A percentile compares a stretch with the other conserved stretches of the same genome.
Evolutionary conservation across 2,329 filamentous ascomycete species (phyloP).

Genomic region (Fusarium newnesense): DNA sequence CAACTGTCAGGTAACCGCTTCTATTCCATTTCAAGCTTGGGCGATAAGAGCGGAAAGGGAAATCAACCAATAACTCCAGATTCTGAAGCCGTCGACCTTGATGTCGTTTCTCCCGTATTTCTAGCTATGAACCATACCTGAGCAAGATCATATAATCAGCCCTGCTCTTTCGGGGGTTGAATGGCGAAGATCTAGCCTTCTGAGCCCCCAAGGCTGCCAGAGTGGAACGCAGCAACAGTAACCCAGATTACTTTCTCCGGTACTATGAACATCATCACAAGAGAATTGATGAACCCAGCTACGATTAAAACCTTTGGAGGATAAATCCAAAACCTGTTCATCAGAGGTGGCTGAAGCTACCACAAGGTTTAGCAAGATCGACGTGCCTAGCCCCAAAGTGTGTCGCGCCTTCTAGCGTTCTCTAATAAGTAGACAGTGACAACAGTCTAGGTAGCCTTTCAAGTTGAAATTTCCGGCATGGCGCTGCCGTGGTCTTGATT

Average conservation of each 20-base stretch:
- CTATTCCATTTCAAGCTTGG: neutral
- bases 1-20: neutral
- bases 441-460: neutral
- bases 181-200: constrained; percentile 15
- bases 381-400: constrained; percentile 22
- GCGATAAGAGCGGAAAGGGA: neutral
- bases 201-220: neutral
- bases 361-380: constrained; percentile 28
- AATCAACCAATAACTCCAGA: neutral
- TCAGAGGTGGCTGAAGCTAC: constrained; percentile 22
- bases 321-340: constrained; percentile 16
- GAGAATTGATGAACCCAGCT: neutral
- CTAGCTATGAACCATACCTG: neutral
- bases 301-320: constrained; percentile 12
- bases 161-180: constrained; percentile 8
- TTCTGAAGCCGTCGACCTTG: neutral
- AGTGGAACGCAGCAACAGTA: constrained; percentile 6
- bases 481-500: neutral
- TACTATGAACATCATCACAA: neutral
- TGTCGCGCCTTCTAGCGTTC: constrained; percentile 9
- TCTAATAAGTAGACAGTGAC: constrained; percentile 19
- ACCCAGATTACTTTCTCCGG: neutral
- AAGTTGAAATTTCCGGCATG: constrained; percentile 27
- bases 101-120: neutral
- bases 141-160: neutral